Evolutionary conservation across 2,329 filamentous ascomycete genomes (phyloP).

Genomic region (Penicillium aurantiogriseum): DNA sequence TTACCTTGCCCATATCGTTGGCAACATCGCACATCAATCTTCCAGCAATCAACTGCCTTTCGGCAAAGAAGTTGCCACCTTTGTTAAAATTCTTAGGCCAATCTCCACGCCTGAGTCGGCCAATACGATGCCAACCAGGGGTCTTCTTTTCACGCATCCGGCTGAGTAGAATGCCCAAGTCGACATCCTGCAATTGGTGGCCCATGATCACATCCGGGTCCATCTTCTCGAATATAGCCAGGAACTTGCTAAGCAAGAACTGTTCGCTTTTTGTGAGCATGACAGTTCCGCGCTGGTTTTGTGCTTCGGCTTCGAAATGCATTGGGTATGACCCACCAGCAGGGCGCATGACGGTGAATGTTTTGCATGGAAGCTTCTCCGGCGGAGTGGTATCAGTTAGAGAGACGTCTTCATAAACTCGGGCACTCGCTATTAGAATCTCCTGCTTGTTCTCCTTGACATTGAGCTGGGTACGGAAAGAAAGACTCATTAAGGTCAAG

Average conservation of each 20-base stretch:
- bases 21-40: conserved; percentile 89
- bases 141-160: conserved; percentile 87
- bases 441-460: conserved; percentile 94
- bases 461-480: conserved; percentile 84
- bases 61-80: conserved; percentile 84
- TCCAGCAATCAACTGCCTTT: conserved; percentile 84
- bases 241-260: conserved; percentile 81
- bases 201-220: conserved; percentile 94
- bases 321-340: conserved; percentile 72
- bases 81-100: conserved; percentile 89
- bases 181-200: conserved; percentile 94
- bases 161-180: conserved; percentile 86
- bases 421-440: conserved; percentile 83
- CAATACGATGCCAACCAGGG: conserved; percentile 90
- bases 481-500: conserved; percentile 92
- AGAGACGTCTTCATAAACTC: conserved; percentile 87
- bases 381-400: conserved; percentile 84
- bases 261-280: conserved; percentile 80
- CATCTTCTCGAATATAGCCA: conserved; percentile 80
- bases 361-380: conserved; percentile 83
- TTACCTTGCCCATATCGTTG: conserved; percentile 86
- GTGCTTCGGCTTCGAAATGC: conserved; percentile 77
- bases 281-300: conserved; percentile 72
- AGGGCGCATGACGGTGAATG: conserved; percentile 88
- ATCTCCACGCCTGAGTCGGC: conserved; percentile 73